A percentile compares a stretch with the other conserved stretches of the same genome.
These are phyloP conservation scores for Chrysosporium queenslandicum DNA, from an alignment of 2,329 filamentous ascomycete genomes.

Conservation along the genomic window DNA sequence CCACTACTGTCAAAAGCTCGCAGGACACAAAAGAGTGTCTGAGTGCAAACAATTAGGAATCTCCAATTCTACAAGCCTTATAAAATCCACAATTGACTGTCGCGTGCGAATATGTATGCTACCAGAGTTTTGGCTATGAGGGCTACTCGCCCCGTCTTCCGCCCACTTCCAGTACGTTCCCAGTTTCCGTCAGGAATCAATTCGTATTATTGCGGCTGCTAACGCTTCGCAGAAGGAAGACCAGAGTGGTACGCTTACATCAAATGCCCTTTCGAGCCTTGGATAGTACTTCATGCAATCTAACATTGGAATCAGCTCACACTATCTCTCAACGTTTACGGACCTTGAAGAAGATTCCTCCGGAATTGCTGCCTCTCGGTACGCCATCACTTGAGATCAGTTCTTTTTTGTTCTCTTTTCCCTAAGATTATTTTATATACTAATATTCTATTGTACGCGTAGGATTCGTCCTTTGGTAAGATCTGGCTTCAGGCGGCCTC, in stretches of 20 bases:
- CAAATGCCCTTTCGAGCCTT: not conserved
- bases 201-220: not conserved
- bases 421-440: not conserved
- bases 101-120: constrained; percentile 3
- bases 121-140: constrained; percentile 11
- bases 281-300: not conserved
- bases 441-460: constrained; percentile 21
- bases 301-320: constrained; percentile 54
- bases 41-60: not conserved
- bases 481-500: constrained; percentile 18
- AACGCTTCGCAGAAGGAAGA: constrained; percentile 12
- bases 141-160: constrained; percentile 8
- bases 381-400: constrained; percentile 36
- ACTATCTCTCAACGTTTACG: constrained; percentile 93
- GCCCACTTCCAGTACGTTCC: constrained; percentile 11
- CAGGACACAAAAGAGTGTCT: constrained; percentile 3
- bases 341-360: constrained; percentile 77
- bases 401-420: not conserved
- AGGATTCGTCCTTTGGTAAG: constrained; percentile 83
- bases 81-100: not conserved
- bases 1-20: not conserved
- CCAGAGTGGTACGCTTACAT: constrained; percentile 3
- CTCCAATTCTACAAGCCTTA: not conserved
- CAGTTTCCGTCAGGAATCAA: not conserved
- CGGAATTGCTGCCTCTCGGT: constrained; percentile 93